Evolutionary conservation across 768 basidiomycete genomes (phyloP).

Genomic region (Heimioporus sp.): DNA sequence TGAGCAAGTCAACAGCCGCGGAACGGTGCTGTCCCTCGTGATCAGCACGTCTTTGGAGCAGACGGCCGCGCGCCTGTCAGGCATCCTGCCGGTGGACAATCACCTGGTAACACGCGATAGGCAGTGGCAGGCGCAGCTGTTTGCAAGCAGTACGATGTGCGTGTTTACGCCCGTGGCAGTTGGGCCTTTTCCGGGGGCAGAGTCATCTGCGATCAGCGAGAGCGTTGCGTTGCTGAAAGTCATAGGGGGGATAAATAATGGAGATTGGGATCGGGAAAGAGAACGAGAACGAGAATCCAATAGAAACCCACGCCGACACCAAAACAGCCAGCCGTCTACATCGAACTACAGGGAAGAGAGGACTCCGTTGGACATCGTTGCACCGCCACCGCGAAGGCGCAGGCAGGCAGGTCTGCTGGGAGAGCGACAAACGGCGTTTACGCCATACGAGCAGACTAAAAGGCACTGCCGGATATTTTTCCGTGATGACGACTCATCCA

Average conservation of each 20-base stretch:
- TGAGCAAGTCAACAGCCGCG: slow-evolving; percentile 31
- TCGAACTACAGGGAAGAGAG: slow-evolving; percentile 2
- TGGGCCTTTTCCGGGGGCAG: slow-evolving; percentile 14
- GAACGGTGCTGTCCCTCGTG: slow-evolving; percentile 48
- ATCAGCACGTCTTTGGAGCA: slow-evolving; percentile 46
- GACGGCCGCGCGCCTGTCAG: slow-evolving; percentile 44
- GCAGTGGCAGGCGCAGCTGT: slow-evolving; percentile 63
- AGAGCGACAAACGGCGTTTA: slow-evolving; percentile 3
- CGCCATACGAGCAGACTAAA: slow-evolving; percentile 19
- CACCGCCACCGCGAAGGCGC: background rate
- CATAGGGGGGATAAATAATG: slow-evolving; percentile 37
- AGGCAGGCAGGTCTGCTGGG: background rate
- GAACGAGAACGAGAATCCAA: background rate
- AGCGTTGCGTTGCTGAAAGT: slow-evolving; percentile 46
- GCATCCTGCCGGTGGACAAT: slow-evolving; percentile 46
- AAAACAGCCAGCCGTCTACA: background rate
- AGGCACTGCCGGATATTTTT: slow-evolving; percentile 28
- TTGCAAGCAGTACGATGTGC: slow-evolving; percentile 57
- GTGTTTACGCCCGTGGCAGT: slow-evolving; percentile 41
- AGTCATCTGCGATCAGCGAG: slow-evolving; percentile 39
- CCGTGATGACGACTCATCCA: slow-evolving; percentile 7
- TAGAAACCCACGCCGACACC: background rate
- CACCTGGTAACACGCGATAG: slow-evolving; percentile 40
- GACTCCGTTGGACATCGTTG: background rate
- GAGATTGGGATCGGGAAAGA: slow-evolving; percentile 18